A percentile compares a stretch with the other conserved stretches of the same genome.
phyloP scores from a whole-genome alignment of 1,139 yeast species.

The Taphrina communis region DNA sequence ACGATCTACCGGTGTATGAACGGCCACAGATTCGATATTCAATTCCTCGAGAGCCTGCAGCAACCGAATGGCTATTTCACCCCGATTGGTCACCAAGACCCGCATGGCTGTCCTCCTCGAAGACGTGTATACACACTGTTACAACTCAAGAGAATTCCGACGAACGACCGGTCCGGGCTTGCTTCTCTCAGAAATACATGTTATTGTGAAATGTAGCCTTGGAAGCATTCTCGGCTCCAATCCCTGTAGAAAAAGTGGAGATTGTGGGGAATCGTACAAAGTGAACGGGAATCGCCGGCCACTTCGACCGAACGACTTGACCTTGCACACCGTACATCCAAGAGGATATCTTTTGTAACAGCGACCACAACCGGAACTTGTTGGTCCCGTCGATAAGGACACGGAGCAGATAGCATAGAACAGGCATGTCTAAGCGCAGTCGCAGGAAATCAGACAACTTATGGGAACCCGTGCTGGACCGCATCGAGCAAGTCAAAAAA shows the following conservation, averaged over 20 bases:
- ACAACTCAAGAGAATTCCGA: too few relatives aligned
- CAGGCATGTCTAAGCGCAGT: neutral
- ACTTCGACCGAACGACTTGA: too few relatives aligned
- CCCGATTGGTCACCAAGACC: conserved; percentile 93
- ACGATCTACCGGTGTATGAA: conserved; percentile 94
- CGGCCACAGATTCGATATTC: conserved; percentile 96
- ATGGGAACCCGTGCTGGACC: conserved; percentile 25
- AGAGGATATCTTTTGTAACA: neutral
- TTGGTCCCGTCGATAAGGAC: too few relatives aligned
- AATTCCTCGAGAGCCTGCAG: conserved; percentile 88
- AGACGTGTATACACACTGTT: too few relatives aligned
- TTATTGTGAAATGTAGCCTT: neutral
- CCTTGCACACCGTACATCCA: neutral
- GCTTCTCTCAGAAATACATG: too few relatives aligned
- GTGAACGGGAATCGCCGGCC: too few relatives aligned
- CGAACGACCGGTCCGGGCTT: too few relatives aligned
- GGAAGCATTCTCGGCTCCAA: neutral
- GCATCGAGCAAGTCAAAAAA: conserved; percentile 25
- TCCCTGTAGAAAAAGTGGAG: conserved; percentile 10
- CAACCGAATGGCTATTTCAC: conserved; percentile 95
- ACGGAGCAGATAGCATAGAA: too few relatives aligned
- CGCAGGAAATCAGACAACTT: neutral
- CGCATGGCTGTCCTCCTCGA: neutral
- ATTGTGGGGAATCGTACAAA: neutral
- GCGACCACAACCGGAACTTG: neutral